Evolutionary conservation across 2,329 filamentous ascomycete genomes (phyloP), one percentile per base, ranked within the genome.

Genomic region (Seiridium cupressi): DNA sequence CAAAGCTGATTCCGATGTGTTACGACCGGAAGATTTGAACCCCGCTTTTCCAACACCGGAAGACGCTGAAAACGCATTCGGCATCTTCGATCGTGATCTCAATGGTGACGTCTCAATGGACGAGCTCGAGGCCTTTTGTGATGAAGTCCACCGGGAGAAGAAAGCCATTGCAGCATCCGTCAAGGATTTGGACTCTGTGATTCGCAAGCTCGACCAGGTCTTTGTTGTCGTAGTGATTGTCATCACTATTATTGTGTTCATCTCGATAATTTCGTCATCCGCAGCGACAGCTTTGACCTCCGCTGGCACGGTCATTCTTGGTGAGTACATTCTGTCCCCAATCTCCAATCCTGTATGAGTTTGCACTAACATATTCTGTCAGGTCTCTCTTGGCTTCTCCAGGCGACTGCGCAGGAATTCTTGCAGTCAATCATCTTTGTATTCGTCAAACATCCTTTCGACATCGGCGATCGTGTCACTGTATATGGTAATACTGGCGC

Each of bases 21-120:
- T 97, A 4, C 84, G 87, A 26, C 82, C 89, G 0, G 91, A 93
- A 7, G 93, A 97, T 69, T 76, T 98, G 58, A 88, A 87, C 63
- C 79, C 84, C 9, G 93, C 91, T 0, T 97, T 97, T 67, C 84
- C 89, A 8, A 90, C 89, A 32, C 84, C 89, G 18, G 93, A 97
- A 11, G 94, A 97, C 71, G 92, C 93, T 0, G 90, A 95, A 58
- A 90, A 90, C 3, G 93, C 93, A 0, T 97, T 98, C 69, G 81
- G 83, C 66, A 93, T 97, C 81, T 97, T 97, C 66, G 94, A 98
- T 77, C 96, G 95, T 71, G 94, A 98, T 69, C 86, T 97, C 79
- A 98, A 98, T 64, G 94, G 93, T 3, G 94, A 98, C 69, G 96
- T 97, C 55, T 96, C 91, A 0, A 93, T 97, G 85, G 92, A 97